Evolutionary conservation across 108 stramenopile species (phyloP).

Genomic region (Tribonema minus): DNA sequence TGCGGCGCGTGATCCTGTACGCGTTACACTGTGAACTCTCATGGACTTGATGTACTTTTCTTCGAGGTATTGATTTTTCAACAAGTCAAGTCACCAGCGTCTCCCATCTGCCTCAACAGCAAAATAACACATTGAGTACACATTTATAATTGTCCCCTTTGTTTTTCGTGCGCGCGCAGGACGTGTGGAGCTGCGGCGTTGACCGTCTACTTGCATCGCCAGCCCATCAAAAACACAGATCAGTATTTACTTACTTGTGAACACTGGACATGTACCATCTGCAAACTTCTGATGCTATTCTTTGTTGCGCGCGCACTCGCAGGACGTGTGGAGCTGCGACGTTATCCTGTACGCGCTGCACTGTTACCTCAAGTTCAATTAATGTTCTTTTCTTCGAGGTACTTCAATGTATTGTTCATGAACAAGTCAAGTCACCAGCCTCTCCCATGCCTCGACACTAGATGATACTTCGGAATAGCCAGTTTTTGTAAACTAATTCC

Average conservation of each 20-base stretch:
- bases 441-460: not conserved
- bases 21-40: conserved; percentile 94
- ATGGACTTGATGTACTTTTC: no score
- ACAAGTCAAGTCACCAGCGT: not conserved
- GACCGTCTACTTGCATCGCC: no score
- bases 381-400: no score
- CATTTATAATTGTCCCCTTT: not conserved
- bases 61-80: no score
- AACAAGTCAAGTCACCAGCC: not conserved
- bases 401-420: not conserved
- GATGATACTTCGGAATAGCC: not conserved
- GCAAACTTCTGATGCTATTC: not conserved
- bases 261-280: no score
- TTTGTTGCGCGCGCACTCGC: not conserved
- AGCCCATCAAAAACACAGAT: no score
- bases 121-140: no score
- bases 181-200: no score
- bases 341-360: conserved; percentile 98
- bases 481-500: not conserved
- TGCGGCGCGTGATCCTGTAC: conserved; percentile 98
- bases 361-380: conserved; percentile 48
- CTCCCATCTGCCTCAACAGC: no score
- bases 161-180: no score
- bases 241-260: no score
- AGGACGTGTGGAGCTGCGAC: conserved; percentile 95